phyloP scores from a whole-genome alignment of 495 filamentous ascomycete species.

The Amphirosellinia nigrospora region DNA sequence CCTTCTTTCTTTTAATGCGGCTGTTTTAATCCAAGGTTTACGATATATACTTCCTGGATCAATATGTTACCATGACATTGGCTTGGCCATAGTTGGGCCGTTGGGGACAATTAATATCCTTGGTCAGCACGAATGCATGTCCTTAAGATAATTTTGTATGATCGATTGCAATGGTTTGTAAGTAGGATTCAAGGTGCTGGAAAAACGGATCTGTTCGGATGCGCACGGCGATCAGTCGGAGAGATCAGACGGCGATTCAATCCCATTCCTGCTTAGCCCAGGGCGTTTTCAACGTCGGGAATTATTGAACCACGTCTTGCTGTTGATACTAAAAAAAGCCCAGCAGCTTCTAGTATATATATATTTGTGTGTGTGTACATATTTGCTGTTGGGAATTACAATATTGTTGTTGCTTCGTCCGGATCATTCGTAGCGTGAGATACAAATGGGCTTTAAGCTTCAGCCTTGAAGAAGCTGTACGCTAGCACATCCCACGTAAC shows the following conservation, averaged over 20 bases:
- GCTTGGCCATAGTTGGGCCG: background rate
- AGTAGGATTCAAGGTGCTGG: background rate
- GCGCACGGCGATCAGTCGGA: conserved; percentile 9
- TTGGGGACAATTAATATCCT: background rate
- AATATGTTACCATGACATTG: background rate
- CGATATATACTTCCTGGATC: background rate
- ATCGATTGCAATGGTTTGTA: background rate
- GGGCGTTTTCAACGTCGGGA: conserved; percentile 11
- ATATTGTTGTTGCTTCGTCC: background rate
- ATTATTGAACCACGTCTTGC: background rate
- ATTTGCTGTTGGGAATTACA: background rate
- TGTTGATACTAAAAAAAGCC: background rate
- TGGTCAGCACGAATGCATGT: background rate
- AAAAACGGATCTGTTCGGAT: conserved; percentile 6
- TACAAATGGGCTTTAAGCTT: too few species aligned
- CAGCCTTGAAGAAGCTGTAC: background rate
- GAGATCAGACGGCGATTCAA: conserved; percentile 18
- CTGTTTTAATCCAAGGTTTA: background rate
- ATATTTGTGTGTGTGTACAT: too few species aligned
- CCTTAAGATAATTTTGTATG: background rate
- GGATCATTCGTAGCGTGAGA: background rate
- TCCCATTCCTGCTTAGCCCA: background rate
- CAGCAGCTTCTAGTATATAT: background rate
- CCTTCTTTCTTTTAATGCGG: too few species aligned
- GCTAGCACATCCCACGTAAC: background rate